phyloP scores from a whole-genome alignment of 75 land plant species.

The Pseudotsuga menziesii region DNA sequence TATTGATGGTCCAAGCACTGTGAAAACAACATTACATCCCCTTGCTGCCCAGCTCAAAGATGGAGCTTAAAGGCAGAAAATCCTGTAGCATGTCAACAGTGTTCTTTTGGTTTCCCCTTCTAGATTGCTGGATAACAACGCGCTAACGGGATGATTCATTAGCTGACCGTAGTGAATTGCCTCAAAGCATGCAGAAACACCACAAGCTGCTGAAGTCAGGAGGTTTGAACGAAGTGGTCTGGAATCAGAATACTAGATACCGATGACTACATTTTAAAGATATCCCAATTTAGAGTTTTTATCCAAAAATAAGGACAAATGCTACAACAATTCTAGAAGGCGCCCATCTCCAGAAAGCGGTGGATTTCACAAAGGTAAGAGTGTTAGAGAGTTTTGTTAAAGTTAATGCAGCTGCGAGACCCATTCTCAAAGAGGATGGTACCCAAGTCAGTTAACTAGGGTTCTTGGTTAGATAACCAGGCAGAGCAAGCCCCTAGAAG shows the following conservation, averaged over 20 bases:
- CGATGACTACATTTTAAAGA: constrained; percentile 27
- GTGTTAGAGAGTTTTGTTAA: constrained; percentile 26
- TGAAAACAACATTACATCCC: constrained; percentile 28
- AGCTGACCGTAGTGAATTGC: constrained; percentile 22
- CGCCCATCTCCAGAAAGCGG: constrained; percentile 36
- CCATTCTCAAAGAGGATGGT: too few species aligned
- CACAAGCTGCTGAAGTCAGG: constrained; percentile 19
- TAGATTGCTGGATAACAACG: constrained; percentile 20
- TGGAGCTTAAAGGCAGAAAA: constrained; percentile 35
- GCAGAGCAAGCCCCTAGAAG: too few species aligned
- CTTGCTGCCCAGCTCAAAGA: constrained; percentile 16
- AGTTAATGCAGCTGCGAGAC: too few species aligned
- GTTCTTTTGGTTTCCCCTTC: constrained; percentile 20
- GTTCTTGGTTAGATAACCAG: too few species aligned
- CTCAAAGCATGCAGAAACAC: constrained; percentile 27
- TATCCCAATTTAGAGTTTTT: constrained; percentile 23
- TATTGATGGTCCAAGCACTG: constrained; percentile 16
- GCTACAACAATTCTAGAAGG: constrained; percentile 37
- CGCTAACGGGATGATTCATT: constrained; percentile 22
- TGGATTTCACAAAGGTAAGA: constrained; percentile 18
- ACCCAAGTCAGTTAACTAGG: too few species aligned
- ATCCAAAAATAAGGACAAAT: constrained; percentile 27
- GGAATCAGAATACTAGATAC: constrained; percentile 27
- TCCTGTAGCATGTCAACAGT: constrained; percentile 36
- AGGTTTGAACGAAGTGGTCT: constrained; percentile 8